Evolutionary conservation across 139 green algal genomes (phyloP), one percentile per base, ranked within the genome.

Genomic region (Ettlia oleoabundans): DNA sequence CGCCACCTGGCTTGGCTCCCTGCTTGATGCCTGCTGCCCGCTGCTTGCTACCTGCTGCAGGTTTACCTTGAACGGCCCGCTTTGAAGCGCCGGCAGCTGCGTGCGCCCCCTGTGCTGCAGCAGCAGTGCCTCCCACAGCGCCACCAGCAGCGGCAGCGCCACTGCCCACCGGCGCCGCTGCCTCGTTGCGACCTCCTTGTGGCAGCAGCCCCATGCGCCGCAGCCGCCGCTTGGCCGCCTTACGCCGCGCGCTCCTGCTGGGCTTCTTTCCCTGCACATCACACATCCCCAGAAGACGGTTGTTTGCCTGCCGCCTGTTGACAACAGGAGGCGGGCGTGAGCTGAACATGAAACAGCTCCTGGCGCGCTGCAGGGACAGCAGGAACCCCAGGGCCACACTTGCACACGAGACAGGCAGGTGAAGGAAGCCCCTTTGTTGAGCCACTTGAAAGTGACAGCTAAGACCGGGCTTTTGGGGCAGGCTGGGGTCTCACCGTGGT

Each of bases 161-260:
- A 61, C 43, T 38, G 9, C 21, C 42, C 18, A 13, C n/a, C n/a
- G n/a, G n/a, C n/a, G n/a, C 51, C 18, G 74, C 38, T 22, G 74
- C 74, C 58, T 32, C 42, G 38, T 26, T 24, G 52, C 53, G 7
- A 8, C 26, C 47, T 15, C 35, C n/a, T 1, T 33, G 37, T n/a
- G 70, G 70, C 40, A 78, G 72, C 37, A 86, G 21, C 7, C 82
- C 82, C 42, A 67, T 33, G 19, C 82, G 75, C 22, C 52, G 58
- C 52, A 73, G 72, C 26, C 75, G 82, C 8, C 82, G 75, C 53
- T 86, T 86, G 53, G 71, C 82, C 5, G 82, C 71, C 40, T 86
- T 86, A 53, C 82, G 75, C 26, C 82, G 55, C 2, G 82, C 82
- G 63, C 82, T 86, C 9, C 82, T 51, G 76, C 82, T 86, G 18